Percentiles rank a stretch among this genome's conserved stretches.
These are phyloP conservation scores for Grigorovia transvaalensis DNA, from an alignment of 805 yeast genomes.

Conservation along the genomic window DNA sequence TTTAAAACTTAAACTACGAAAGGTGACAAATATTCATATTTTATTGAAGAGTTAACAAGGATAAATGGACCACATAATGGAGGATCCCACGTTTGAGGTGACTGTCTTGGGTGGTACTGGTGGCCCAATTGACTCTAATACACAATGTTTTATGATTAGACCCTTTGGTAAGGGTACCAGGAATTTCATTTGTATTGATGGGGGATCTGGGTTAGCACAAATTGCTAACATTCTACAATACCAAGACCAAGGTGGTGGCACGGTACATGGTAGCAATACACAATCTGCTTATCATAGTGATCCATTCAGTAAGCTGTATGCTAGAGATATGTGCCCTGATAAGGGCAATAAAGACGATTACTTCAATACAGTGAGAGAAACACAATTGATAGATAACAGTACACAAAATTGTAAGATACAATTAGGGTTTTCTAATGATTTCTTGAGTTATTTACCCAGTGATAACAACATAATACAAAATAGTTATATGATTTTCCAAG, in stretches of 20 bases:
- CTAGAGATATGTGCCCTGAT: background rate
- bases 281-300: background rate
- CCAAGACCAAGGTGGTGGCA: background rate
- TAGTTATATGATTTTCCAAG: conserved; percentile 28
- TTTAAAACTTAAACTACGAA: no score
- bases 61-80: background rate
- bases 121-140: conserved; percentile 67
- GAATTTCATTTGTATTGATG: conserved; percentile 56
- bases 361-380: no score
- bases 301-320: background rate
- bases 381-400: background rate
- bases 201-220: conserved; percentile 61
- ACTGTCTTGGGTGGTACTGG: conserved; percentile 73
- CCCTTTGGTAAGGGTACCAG: conserved; percentile 30
- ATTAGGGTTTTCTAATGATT: conserved; percentile 13
- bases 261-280: no score
- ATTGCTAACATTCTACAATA: conserved; percentile 25
- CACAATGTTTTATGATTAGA: conserved; percentile 60
- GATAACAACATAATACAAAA: conserved; percentile 21
- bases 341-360: background rate
- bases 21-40: no score
- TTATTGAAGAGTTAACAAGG: no score
- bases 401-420: background rate
- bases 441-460: conserved; percentile 4
- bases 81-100: conserved; percentile 24